Base-by-base conservation (phyloP, 768 basidiomycete species). In the Filobasidium floriforme region DNA sequence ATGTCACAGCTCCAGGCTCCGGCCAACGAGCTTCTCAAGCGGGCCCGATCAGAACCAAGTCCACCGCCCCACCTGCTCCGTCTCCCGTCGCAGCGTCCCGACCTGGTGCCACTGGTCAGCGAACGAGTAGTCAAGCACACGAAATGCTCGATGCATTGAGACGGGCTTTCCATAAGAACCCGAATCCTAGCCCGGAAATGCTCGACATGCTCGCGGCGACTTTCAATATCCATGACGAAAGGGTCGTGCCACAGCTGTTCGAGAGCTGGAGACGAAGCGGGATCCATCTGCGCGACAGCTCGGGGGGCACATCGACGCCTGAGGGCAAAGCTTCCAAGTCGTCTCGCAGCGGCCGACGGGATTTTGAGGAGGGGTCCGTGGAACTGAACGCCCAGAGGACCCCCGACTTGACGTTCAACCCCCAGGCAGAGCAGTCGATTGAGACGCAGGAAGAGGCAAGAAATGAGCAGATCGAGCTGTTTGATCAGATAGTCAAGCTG, bases 311-410 rank as follows among this genome's bases (percentile, higher is more conserved):
- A 57, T 22, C 54, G 54, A 32, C 18, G 18, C 46, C 46, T 24
- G 5, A 18, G 6, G 46, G 19, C 46, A 51, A 24, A 51, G 18
- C 5, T 51, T 18, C 46, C 46, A 51, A 4, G 24, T 19, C 19
- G 18, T 51, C 46, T 18, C 18, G 46, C 46, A 51, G 12, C 18
- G 46, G 46, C 12, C 18, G 19, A 24, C 18, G 24, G 54, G 54
- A 24, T 57, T 57, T 57, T 57, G 54, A 57, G 29, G 22, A 28
- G 54, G 54, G 54, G 29, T 57, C 29, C 54, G 2, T 57, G 29
- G 54, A 24, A n/a, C 6, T 57, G 54, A 49, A 57, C 54, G 54
- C 3, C 26, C 54, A 57, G 26, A 15, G 54, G 54, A 57, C 29
- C 54, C 54, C 54, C 18, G 46, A 49, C 46, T 14, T 2, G 46